phyloP scores from a whole-genome alignment of 768 basidiomycete species.

The Mycena vitilis region DNA sequence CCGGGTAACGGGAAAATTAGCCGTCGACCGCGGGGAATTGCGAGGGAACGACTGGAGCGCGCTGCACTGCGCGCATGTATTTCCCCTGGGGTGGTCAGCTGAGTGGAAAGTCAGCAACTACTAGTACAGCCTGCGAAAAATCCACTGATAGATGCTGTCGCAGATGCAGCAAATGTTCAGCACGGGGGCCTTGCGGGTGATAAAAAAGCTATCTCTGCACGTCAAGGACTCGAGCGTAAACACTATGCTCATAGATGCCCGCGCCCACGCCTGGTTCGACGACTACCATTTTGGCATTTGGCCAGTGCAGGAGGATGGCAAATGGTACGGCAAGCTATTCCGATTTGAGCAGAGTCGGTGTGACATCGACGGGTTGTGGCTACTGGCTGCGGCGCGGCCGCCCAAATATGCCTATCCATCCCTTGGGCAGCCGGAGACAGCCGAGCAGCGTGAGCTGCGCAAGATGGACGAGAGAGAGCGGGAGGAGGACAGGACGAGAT shows the following conservation, averaged over 20 bases:
- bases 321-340: conserved; percentile 10
- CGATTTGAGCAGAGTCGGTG: not conserved
- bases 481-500: not conserved
- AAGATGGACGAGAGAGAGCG: conserved; percentile 5
- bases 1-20: conserved; percentile 17
- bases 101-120: conserved; percentile 1
- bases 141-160: not conserved
- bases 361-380: not conserved
- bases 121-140: not conserved
- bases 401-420: not conserved
- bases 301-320: not conserved
- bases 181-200: not conserved
- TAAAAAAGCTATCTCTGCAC: not conserved
- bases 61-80: conserved; percentile 22
- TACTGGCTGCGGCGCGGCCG: not conserved
- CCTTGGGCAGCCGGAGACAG: not conserved
- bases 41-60: conserved; percentile 18
- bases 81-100: conserved; percentile 12
- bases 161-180: conserved; percentile 3
- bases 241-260: conserved; percentile 13
- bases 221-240: not conserved
- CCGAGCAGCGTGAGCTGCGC: not conserved
- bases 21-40: conserved; percentile 4
- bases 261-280: conserved; percentile 11
- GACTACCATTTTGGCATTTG: conserved; percentile 14